Evolutionary conservation across 768 basidiomycete genomes (phyloP), one percentile per base, ranked within the genome.

Genomic region (Kwoniella sp.): DNA sequence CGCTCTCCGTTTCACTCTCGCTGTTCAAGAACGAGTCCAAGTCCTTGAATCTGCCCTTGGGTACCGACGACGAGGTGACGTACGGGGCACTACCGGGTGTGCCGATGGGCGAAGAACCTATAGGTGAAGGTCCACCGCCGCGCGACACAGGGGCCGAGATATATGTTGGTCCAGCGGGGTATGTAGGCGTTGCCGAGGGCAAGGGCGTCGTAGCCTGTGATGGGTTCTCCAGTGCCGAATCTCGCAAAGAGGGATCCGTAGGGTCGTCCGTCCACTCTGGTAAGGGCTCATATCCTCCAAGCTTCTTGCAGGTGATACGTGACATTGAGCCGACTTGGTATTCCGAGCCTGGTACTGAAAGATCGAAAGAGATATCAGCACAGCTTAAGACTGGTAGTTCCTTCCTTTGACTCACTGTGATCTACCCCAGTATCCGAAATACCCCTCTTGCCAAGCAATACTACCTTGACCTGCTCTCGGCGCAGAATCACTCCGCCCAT

Each of bases 201-300:
- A 49, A 14, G 7, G 34, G 46, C 14, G 44, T 46, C 14, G 38
- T 37, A 12, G 42, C 25, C 45, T 47, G 27, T 17, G 33, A 7
- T 12, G 38, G 14, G 19, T 25, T 19, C 6, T 19, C 7, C 25
- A 40, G 14, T 15, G 17, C 69, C 5, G 70, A 68, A 55, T 89
- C 85, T 52, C 92, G 80, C 50, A 96, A 74, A 0, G 80, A 78
- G 1, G 87, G 76, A 59, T 90, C 88, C 3, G 88, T 88, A 0
- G 89, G 90, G 48, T 82, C 79, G 71, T 92, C 89, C 5, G 87
- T 78, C 92, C 92, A 95, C 62, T 89, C 88, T 0, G 89, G 88
- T 0, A 93, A 73, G 50, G 53, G 77, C 27, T 71, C 76, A 51
- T 84, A 82, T 37, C 78, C 75, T 4, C 75, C 77, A 69, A 83